phyloP scores from a whole-genome alignment of 345 rosid species.

The Moricandia moricandioides region DNA sequence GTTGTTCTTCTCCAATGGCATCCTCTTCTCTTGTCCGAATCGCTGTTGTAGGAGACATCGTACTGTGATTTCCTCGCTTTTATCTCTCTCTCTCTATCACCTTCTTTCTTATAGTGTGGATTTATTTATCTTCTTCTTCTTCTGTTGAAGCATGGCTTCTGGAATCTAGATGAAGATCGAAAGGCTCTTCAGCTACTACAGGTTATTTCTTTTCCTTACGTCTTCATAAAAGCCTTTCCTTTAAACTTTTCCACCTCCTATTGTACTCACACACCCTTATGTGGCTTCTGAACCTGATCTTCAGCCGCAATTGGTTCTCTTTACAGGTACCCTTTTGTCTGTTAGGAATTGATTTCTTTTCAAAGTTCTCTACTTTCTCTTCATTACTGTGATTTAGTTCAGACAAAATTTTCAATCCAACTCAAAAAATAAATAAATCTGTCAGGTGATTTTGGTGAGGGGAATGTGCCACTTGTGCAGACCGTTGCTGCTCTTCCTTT shows the following conservation, averaged over 20 bases:
- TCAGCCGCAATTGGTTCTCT: conserved; percentile 95
- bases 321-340: conserved; percentile 51
- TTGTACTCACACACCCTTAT: background rate
- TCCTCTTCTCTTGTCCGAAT: conserved; percentile 12
- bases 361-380: conserved; percentile 11
- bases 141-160: conserved; percentile 63
- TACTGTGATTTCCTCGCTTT: background rate
- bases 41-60: conserved; percentile 13
- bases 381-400: background rate
- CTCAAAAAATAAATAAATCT: too few species aligned
- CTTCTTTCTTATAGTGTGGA: background rate
- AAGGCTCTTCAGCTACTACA: conserved; percentile 52
- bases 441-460: conserved; percentile 90
- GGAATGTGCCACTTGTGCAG: conserved; percentile 65
- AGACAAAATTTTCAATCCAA: background rate
- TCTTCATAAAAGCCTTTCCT: background rate
- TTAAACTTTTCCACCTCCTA: background rate
- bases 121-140: background rate
- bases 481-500: conserved; percentile 58
- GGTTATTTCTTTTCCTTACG: background rate
- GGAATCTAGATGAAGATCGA: conserved; percentile 71
- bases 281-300: conserved; percentile 15
- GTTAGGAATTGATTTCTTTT: background rate
- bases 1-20: conserved; percentile 18
- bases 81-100: background rate